Base-by-base conservation (phyloP, 164 flowering plant species). In the Magnolia officinalis region DNA sequence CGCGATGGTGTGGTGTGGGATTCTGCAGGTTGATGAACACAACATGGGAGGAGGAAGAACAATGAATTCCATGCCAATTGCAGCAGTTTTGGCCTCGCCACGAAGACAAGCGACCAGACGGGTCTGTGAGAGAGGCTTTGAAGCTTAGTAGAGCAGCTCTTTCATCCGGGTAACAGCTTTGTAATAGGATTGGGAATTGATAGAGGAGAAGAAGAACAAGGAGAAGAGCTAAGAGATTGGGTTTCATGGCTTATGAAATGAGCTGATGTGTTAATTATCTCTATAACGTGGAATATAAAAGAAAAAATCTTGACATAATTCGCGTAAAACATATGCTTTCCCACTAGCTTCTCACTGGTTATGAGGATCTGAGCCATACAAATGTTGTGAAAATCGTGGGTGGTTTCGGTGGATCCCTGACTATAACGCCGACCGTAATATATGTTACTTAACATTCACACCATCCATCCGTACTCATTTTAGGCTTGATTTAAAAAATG, bases 11-110 rank as follows among this genome's bases (percentile, higher is more conserved):
- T 0, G 79, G 79, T 16, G 51, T 19, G 26, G 79, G 82, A 45
- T 76, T 73, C 20, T 63, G 71, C 11, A 79, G 81, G 66, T 75
- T 49, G 29, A 75, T 14, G 1, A 63, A 4, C 49, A 67, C 18
- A 29, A 79, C 68, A 68, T 76, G 78, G 9, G 51, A 76, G 13
- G 26, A 26, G 26, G 81, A 45, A 2, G 79, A 80, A 50, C 83
- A 81, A 0, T 1, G 73, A 51, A 81, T 72, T 71, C 83, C 83
- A 31, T 9, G 20, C 83, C 83, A 81, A 10, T 66, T n/a, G 59
- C 83, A 81, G 63, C 78, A 81, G 51, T 77, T 59, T 49, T 37
- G 21, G 23, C 82, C 82, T 26, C 20, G 19, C 83, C 80, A 81
- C 2, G 83, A 77, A 0, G 73, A 75, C 64, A 81, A 68, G 11